A percentile compares a stretch with the other conserved stretches of the same genome.
Conservation (phyloP, 768 basidiomycete genomes). For the Leccinum longicurvipes region DNA sequence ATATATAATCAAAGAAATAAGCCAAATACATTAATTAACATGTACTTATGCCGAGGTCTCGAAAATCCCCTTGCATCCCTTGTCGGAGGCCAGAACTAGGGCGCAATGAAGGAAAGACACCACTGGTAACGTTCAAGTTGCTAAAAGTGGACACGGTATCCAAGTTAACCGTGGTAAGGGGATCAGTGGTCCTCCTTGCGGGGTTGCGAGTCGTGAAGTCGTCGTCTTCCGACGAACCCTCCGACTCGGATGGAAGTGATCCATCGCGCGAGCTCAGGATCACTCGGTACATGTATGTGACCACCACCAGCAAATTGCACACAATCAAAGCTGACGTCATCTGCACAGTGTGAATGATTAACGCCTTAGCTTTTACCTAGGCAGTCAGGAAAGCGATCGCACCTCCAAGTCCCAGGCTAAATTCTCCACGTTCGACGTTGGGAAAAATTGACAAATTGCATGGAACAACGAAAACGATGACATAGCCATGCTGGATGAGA, state of each 20-base stretch:
- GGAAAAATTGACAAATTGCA: not conserved
- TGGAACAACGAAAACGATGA: slow-evolving; percentile 1
- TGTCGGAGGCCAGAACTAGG: too few relatives aligned
- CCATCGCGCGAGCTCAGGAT: not conserved
- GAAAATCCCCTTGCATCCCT: not conserved
- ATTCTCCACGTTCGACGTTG: not conserved
- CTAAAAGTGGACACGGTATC: not conserved
- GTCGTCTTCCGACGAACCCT: not conserved
- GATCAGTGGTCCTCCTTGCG: not conserved
- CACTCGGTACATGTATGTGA: slow-evolving; percentile 11
- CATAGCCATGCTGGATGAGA: slow-evolving; percentile 9
- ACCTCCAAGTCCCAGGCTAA: not conserved
- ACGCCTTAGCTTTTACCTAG: not conserved
- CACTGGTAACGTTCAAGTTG: not conserved
- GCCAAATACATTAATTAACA: not conserved
- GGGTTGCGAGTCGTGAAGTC: slow-evolving; percentile 11
- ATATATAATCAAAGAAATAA: not conserved
- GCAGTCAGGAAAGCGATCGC: not conserved
- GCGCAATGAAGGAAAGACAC: not conserved
- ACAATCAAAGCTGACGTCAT: slow-evolving; percentile 1
- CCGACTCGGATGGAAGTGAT: not conserved
- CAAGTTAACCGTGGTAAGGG: slow-evolving; percentile 12
- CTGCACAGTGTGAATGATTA: not conserved
- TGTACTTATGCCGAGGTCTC: not conserved
- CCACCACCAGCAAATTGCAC: slow-evolving; percentile 16